phyloP scores from a whole-genome alignment of 495 filamentous ascomycete genomes.

The Xylaria sp. region DNA sequence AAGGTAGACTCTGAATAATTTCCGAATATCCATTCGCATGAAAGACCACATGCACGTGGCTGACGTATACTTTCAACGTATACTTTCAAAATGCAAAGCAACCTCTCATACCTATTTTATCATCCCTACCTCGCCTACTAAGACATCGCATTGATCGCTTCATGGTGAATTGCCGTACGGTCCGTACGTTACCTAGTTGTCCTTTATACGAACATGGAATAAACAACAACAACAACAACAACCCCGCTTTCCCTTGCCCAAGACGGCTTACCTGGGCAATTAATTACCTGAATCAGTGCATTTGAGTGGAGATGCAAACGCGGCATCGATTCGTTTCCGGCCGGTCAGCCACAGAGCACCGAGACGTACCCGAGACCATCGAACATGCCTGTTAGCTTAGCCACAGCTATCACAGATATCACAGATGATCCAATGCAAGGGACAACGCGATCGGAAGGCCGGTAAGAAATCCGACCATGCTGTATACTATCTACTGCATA shows the following conservation, averaged over 20 bases:
- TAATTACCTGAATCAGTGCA: background rate
- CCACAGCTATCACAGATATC: no score
- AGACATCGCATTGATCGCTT: background rate
- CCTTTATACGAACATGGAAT: background rate
- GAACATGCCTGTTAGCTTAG: background rate
- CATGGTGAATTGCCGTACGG: background rate
- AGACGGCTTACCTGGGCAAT: background rate
- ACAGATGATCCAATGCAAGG: constrained; percentile 9
- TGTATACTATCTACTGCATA: no score
- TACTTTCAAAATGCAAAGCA: background rate
- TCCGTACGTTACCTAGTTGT: background rate
- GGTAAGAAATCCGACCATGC: background rate
- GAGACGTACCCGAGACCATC: background rate
- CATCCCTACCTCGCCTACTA: no score
- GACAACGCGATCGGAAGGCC: background rate
- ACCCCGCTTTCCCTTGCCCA: constrained; percentile 10
- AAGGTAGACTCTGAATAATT: background rate
- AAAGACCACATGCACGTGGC: background rate
- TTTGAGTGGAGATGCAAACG: constrained; percentile 2
- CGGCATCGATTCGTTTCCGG: background rate
- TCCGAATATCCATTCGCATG: background rate
- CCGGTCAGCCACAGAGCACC: constrained; percentile 3
- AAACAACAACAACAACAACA: no score
- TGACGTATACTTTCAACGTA: background rate
- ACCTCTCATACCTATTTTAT: no score